Evolutionary conservation across 2,329 filamentous ascomycete species (phyloP), one percentile per base, ranked within the genome.

Genomic region (Aureobasidium subglaciale): DNA sequence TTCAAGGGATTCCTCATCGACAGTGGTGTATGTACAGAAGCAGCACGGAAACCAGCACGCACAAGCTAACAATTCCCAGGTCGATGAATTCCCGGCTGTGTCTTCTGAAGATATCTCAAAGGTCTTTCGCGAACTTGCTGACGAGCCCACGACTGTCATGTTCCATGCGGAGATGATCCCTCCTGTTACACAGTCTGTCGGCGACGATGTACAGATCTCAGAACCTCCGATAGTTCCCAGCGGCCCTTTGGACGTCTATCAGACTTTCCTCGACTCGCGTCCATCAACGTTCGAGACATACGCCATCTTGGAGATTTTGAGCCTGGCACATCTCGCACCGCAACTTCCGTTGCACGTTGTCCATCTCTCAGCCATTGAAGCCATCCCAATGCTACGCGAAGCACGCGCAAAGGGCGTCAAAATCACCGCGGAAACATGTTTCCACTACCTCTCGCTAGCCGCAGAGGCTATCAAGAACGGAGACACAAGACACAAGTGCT

Each of bases 1-100:
- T 97, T 99, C 79, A 99, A 99, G 73, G 92, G 92, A 1, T 99
- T 99, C 71, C 73, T 99, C 64, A 97, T 97, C 67, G 90, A 97
- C 69, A 96, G 90, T 65, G 93, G 93, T 65, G 92, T 93, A 80
- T 73, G 86, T 49, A 10, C n/a, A 30, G 15, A 4, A 15, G 11
- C 52, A 7, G 24, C 16, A 22, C 22, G 7, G n/a, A n/a, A 16
- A 59, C 22, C 9, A 35, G 11, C 2, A 8, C 11, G 9, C 18
- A 29, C n/a, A 18, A 40, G 59, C 62, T 68, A 61, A 67, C 48
- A 16, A 37, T 15, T 20, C 9, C 4, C 63, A 92, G 88, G 88
- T 96, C 41, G 90, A 96, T 41, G 93, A 99, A 68, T 99, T 99
- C 70, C 93, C 93, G 0, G 90, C 90, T 24, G 86, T 97, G n/a